A percentile compares a stretch with the other conserved stretches of the same genome.
These are phyloP conservation scores for Fusarium papillatum DNA, from an alignment of 2,329 filamentous ascomycete genomes.

Conservation along the genomic window DNA sequence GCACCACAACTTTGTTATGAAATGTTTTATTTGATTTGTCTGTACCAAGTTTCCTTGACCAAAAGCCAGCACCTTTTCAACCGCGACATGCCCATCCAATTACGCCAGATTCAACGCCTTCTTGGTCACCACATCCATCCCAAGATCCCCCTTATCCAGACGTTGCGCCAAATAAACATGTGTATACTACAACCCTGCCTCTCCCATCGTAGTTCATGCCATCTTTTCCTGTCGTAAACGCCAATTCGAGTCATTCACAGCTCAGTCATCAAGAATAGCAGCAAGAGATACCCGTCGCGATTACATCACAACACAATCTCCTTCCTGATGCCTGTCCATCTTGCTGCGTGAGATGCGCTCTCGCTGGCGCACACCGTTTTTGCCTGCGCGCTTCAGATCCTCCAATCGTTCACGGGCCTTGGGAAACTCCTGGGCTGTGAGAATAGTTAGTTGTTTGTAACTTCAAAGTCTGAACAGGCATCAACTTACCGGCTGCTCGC, in stretches of 20 bases:
- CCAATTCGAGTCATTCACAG: neutral
- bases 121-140: constrained; percentile 8
- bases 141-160: neutral
- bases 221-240: neutral
- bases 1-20: neutral
- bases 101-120: constrained; percentile 29
- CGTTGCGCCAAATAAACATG: constrained; percentile 1
- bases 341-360: constrained; percentile 87
- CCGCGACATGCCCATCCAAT: constrained; percentile 18
- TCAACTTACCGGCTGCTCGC: constrained; percentile 88
- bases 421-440: constrained; percentile 88
- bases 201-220: constrained; percentile 1
- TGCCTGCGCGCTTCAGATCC: constrained; percentile 87
- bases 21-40: neutral
- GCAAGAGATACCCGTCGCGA: neutral
- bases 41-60: neutral
- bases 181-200: neutral
- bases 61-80: constrained; percentile 19
- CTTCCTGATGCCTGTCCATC: constrained; percentile 86
- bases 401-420: constrained; percentile 94
- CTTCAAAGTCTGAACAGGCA: neutral
- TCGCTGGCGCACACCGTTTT: constrained; percentile 77
- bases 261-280: constrained; percentile 4
- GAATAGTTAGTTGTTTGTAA: constrained; percentile 43
- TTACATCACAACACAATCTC: constrained; percentile 89